Percentiles rank a stretch among this genome's conserved stretches.
Evolutionary conservation across 2,329 filamentous ascomycete genomes (phyloP).

Genomic region (Claviceps pazoutovae): DNA sequence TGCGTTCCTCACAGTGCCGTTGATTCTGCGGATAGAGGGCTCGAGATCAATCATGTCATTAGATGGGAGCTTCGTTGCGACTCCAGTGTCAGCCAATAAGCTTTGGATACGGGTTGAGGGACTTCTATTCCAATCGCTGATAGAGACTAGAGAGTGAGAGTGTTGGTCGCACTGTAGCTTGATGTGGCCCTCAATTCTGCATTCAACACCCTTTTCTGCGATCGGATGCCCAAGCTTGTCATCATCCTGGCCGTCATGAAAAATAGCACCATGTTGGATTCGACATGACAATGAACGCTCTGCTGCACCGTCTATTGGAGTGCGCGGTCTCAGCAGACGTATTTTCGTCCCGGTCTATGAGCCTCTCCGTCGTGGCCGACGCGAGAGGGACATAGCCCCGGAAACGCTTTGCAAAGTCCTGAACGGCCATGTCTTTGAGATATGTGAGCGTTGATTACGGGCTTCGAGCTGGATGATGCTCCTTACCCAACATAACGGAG

Average conservation of each 20-base stretch:
- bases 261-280: neutral
- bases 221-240: neutral
- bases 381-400: too few species aligned
- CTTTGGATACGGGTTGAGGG: too few species aligned
- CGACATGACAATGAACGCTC: neutral
- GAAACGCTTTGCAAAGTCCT: too few species aligned
- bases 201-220: neutral
- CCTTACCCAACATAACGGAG: too few species aligned
- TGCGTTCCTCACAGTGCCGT: too few species aligned
- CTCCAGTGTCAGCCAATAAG: too few species aligned
- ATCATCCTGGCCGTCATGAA: neutral
- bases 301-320: neutral
- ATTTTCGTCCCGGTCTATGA: too few species aligned
- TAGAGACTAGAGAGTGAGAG: too few species aligned
- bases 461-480: too few species aligned
- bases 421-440: too few species aligned
- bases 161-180: neutral
- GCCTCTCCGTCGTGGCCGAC: neutral
- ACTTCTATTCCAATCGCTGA: too few species aligned
- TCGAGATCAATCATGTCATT: conserved; percentile 2
- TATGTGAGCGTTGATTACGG: too few species aligned
- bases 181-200: neutral
- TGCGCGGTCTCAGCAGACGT: neutral
- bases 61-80: neutral
- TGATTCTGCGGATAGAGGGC: neutral